These are phyloP conservation scores for Bacidia gigantensis DNA, from an alignment of 495 filamentous ascomycete species.

Conservation along the genomic window DNA sequence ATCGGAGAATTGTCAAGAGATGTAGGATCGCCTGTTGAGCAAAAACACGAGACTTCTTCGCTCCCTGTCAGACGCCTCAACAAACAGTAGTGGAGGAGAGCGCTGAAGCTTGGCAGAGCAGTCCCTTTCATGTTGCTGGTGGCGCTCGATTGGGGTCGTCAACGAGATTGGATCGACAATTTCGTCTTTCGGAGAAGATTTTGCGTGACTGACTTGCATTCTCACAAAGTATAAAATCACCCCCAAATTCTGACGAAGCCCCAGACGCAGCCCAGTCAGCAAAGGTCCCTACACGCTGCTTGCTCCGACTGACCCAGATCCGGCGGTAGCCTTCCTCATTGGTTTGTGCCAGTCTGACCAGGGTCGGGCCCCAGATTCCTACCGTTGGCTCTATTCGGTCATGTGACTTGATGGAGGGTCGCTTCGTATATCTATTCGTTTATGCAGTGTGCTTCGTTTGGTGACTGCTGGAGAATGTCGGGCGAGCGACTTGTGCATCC, in stretches of 20 bases:
- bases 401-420: conserved; percentile 9
- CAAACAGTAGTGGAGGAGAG: too few relatives aligned
- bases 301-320: background rate
- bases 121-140: background rate
- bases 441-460: background rate
- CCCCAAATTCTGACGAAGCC: background rate
- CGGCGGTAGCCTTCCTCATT: background rate
- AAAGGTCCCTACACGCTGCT: too few relatives aligned
- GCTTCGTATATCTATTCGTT: background rate
- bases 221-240: background rate
- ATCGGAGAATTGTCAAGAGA: background rate
- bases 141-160: background rate
- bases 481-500: background rate
- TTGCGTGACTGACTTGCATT: background rate
- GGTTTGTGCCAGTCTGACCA: background rate
- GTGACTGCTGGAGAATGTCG: background rate
- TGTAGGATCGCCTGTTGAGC: background rate
- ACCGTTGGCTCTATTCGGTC: conserved; percentile 4
- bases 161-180: background rate
- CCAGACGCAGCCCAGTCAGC: background rate
- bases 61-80: too few relatives aligned
- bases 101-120: too few relatives aligned
- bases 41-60: background rate
- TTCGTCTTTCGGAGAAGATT: background rate
- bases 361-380: background rate